phyloP scores from a whole-genome alignment of 768 basidiomycete genomes.

The Trametes sanguinea region DNA sequence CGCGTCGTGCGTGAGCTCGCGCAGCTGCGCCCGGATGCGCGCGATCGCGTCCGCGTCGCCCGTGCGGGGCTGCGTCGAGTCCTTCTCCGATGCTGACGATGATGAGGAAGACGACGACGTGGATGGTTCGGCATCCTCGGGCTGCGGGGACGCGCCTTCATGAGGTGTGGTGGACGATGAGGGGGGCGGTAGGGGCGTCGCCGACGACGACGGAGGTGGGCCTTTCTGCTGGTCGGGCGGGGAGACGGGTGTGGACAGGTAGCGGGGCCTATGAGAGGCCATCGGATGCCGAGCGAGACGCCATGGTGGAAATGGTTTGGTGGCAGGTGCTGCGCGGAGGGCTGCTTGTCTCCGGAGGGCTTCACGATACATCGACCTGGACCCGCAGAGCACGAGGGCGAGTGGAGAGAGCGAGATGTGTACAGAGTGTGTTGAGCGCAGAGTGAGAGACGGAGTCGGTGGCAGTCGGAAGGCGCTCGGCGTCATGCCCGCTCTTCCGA shows the following conservation, averaged over 20 bases:
- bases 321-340: background rate
- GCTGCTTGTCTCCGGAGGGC: background rate
- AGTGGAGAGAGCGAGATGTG: background rate
- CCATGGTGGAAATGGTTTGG: background rate
- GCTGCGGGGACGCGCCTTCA: background rate
- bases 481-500: slow-evolving; percentile 6
- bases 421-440: background rate
- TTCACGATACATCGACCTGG: slow-evolving; percentile 5
- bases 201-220: background rate
- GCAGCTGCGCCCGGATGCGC: slow-evolving; percentile 24
- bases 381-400: background rate
- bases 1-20: slow-evolving; percentile 47
- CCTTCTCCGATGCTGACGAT: background rate
- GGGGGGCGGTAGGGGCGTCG: background rate
- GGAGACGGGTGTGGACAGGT: slow-evolving; percentile 4
- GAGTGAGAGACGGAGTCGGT: slow-evolving; percentile 3
- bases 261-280: slow-evolving; percentile 3
- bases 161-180: background rate
- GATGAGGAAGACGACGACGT: background rate
- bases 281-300: background rate
- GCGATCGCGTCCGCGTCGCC: slow-evolving; percentile 12
- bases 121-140: background rate
- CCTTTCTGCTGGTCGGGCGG: slow-evolving; percentile 2
- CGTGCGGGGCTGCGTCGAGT: background rate
- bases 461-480: slow-evolving; percentile 12